These are phyloP conservation scores for Amorphotheca resinae DNA, from an alignment of 495 filamentous ascomycete species.

Conservation along the genomic window DNA sequence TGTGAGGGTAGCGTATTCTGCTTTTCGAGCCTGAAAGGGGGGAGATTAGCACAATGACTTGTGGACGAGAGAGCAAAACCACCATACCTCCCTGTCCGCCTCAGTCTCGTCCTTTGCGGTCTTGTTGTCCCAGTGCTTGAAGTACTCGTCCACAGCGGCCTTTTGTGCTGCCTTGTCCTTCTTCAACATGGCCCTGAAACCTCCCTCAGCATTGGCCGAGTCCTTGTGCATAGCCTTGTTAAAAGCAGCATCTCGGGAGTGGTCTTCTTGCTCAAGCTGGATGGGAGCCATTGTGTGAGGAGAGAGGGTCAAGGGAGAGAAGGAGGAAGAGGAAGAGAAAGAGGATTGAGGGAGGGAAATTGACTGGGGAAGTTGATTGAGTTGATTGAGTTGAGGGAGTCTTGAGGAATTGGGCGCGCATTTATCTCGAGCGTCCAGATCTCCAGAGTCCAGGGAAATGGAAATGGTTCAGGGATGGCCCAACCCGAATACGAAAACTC, in stretches of 20 bases:
- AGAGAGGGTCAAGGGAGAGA: not conserved
- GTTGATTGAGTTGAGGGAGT: constrained; percentile 1
- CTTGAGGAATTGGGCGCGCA: not conserved
- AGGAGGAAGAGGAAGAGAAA: not conserved
- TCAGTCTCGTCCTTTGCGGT: constrained; percentile 68
- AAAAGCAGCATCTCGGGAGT: constrained; percentile 83
- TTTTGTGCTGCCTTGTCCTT: constrained; percentile 78
- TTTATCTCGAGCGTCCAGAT: no score
- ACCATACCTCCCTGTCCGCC: constrained; percentile 63
- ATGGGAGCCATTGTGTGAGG: constrained; percentile 53
- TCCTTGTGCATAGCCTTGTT: constrained; percentile 86
- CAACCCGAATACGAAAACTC: no score
- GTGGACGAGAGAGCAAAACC: not conserved
- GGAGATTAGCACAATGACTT: constrained; percentile 6
- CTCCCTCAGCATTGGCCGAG: constrained; percentile 55
- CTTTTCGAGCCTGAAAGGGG: constrained; percentile 51
- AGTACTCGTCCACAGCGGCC: constrained; percentile 91
- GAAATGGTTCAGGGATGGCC: no score
- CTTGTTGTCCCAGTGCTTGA: constrained; percentile 99
- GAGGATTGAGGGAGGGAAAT: no score
- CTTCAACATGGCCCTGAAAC: constrained; percentile 69
- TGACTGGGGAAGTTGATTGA: not conserved
- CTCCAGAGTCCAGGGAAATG: no score
- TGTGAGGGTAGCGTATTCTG: constrained; percentile 90
- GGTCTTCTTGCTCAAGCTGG: constrained; percentile 75